Evolutionary conservation across 2,329 filamentous ascomycete species (phyloP).

Genomic region (Chaetoscypha palmicola): DNA sequence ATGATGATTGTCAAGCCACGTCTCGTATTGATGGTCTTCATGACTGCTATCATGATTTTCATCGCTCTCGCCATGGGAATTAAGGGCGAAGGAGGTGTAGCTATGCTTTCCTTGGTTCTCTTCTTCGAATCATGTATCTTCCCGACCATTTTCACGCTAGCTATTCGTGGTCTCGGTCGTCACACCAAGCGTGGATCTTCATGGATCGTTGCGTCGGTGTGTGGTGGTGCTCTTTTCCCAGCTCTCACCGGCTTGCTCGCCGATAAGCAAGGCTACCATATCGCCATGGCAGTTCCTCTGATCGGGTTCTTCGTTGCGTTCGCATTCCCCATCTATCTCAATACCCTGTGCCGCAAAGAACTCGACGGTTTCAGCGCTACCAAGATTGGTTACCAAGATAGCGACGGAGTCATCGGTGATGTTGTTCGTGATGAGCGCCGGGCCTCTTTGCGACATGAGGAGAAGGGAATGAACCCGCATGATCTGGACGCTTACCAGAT

Average conservation of each 20-base stretch:
- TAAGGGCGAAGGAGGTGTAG: conserved; percentile 42
- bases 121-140: conserved; percentile 79
- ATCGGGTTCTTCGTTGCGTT: conserved; percentile 31
- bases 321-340: conserved; percentile 32
- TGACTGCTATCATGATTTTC: conserved; percentile 52
- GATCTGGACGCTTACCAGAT: conserved; percentile 2
- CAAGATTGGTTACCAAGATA: conserved; percentile 30
- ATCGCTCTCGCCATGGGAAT: conserved; percentile 33
- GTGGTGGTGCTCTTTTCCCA: conserved; percentile 67
- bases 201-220: conserved; percentile 62
- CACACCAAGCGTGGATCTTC: conserved; percentile 71
- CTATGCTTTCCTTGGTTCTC: conserved; percentile 63
- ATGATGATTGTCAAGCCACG: conserved; percentile 60
- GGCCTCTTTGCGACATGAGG: conserved; percentile 10
- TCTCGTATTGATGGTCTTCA: conserved; percentile 56
- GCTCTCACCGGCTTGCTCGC: conserved; percentile 50
- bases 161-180: conserved; percentile 66
- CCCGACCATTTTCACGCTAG: conserved; percentile 71
- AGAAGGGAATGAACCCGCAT: conserved; percentile 9
- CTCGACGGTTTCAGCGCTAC: conserved; percentile 32
- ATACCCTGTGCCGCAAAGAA: conserved; percentile 29
- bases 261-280: conserved; percentile 5
- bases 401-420: conserved; percentile 29
- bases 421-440: conserved; percentile 20
- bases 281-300: conserved; percentile 30